Conservation (phyloP, 2,329 filamentous ascomycete genomes). For the Fusarium azukiicola region DNA sequence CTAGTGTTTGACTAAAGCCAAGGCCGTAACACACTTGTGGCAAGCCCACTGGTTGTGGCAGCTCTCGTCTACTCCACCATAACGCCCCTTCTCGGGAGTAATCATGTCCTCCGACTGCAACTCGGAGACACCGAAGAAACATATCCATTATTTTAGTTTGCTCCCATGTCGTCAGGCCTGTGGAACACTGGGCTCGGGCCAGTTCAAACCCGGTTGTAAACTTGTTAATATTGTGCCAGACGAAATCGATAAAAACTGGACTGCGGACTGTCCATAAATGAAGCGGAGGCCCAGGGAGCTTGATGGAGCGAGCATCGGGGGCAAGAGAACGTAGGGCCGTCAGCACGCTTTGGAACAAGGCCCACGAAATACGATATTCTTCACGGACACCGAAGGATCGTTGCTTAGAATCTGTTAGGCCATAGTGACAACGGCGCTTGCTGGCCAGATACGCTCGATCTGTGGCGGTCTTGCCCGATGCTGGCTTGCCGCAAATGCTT, state of each 20-base stretch:
- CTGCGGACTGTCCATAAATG: constrained; percentile 23
- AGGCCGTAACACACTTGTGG: constrained; percentile 18
- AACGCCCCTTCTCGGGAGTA: constrained; percentile 32
- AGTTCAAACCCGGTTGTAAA: constrained; percentile 26
- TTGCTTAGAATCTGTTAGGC: constrained; percentile 23
- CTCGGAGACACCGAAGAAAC: constrained; percentile 30
- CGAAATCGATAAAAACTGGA: constrained; percentile 21
- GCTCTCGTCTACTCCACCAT: constrained; percentile 28
- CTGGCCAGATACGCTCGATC: constrained; percentile 28
- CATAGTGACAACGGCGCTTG: constrained; percentile 28
- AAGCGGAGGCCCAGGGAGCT: constrained; percentile 6
- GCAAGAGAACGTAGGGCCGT: constrained; percentile 2
- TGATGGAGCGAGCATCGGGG: neutral
- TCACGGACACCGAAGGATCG: constrained; percentile 21
- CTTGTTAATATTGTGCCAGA: constrained; percentile 34
- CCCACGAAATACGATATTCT: constrained; percentile 30
- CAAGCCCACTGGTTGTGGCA: constrained; percentile 2
- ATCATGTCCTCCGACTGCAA: constrained; percentile 23
- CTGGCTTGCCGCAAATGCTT: constrained; percentile 13
- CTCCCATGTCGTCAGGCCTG: constrained; percentile 16
- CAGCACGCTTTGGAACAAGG: constrained; percentile 10
- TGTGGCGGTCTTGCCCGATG: neutral
- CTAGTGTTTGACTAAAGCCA: constrained; percentile 28
- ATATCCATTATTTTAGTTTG: constrained; percentile 32
- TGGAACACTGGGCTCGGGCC: neutral